Evolutionary conservation across 495 filamentous ascomycete genomes (phyloP).

Genomic region (Xylaria castorea): DNA sequence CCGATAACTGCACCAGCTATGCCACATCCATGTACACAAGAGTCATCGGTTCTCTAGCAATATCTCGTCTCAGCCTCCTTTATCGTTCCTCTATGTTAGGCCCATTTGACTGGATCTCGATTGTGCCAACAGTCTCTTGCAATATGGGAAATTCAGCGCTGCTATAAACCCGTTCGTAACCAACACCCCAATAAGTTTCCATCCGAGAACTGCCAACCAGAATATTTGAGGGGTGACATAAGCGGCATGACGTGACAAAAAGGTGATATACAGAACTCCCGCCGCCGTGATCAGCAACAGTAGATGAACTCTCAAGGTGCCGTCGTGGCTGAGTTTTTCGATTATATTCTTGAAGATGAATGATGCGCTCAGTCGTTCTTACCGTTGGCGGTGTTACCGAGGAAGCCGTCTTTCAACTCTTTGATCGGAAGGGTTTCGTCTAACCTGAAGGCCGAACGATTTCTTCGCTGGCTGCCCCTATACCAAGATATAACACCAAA

Average conservation of each 20-base stretch:
- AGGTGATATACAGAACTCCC: constrained; percentile 44
- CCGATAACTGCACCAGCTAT: neutral
- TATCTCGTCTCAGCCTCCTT: neutral
- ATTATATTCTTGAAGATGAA: constrained; percentile 22
- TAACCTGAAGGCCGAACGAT: constrained; percentile 73
- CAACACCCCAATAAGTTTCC: constrained; percentile 29
- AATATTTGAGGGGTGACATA: constrained; percentile 33
- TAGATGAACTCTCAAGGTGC: constrained; percentile 30
- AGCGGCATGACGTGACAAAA: constrained; percentile 38
- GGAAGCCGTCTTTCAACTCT: constrained; percentile 61
- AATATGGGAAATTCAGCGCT: constrained; percentile 35
- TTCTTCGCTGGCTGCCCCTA: constrained; percentile 62
- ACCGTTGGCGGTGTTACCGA: constrained; percentile 64
- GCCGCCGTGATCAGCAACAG: constrained; percentile 35
- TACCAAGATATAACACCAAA: constrained; percentile 59
- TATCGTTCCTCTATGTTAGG: neutral
- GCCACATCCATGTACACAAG: constrained; percentile 17
- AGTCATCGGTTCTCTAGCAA: neutral
- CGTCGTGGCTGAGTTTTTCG: constrained; percentile 16
- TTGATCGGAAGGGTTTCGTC: constrained; percentile 71
- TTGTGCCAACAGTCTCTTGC: constrained; percentile 27
- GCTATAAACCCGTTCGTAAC: constrained; percentile 37
- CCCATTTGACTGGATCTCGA: neutral
- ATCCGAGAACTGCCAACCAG: constrained; percentile 18
- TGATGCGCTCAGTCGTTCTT: constrained; percentile 74